Percentiles rank a stretch among this genome's conserved stretches.
Evolutionary conservation across 2,329 filamentous ascomycete species (phyloP).

Genomic region (Fusarium lateritium): DNA sequence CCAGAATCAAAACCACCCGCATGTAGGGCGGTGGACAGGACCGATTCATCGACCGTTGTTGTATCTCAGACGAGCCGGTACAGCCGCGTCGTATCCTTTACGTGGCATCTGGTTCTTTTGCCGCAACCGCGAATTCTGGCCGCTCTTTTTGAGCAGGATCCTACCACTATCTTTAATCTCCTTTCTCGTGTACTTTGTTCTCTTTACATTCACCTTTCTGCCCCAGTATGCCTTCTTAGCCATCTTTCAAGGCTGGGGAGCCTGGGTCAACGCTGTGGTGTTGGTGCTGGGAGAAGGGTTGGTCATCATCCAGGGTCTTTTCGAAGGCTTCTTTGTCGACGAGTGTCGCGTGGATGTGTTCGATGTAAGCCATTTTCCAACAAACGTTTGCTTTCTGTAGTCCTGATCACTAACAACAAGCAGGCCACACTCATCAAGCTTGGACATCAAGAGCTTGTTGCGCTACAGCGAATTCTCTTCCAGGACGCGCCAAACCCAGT

Average conservation of each 20-base stretch:
- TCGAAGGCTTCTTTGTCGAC: constrained; percentile 87
- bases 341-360: constrained; percentile 86
- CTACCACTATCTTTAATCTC: constrained; percentile 88
- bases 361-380: constrained; percentile 70
- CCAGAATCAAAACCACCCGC: constrained; percentile 24
- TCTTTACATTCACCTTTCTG: constrained; percentile 90
- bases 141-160: constrained; percentile 82
- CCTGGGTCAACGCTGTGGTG: constrained; percentile 92
- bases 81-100: constrained; percentile 69
- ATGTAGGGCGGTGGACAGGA: constrained; percentile 37
- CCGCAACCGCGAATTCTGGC: constrained; percentile 83
- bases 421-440: constrained; percentile 81
- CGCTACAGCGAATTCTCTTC: constrained; percentile 75
- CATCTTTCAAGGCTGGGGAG: constrained; percentile 88
- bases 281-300: constrained; percentile 87
- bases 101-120: constrained; percentile 88
- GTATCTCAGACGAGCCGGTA: constrained; percentile 61
- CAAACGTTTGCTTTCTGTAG: not conserved
- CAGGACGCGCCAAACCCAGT: constrained; percentile 79
- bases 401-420: constrained; percentile 17
- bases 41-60: constrained; percentile 55
- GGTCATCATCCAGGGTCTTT: constrained; percentile 77
- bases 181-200: constrained; percentile 82
- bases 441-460: constrained; percentile 78
- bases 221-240: constrained; percentile 91